These are phyloP conservation scores for Candida verbasci DNA, from an alignment of 805 yeast genomes.

Conservation along the genomic window DNA sequence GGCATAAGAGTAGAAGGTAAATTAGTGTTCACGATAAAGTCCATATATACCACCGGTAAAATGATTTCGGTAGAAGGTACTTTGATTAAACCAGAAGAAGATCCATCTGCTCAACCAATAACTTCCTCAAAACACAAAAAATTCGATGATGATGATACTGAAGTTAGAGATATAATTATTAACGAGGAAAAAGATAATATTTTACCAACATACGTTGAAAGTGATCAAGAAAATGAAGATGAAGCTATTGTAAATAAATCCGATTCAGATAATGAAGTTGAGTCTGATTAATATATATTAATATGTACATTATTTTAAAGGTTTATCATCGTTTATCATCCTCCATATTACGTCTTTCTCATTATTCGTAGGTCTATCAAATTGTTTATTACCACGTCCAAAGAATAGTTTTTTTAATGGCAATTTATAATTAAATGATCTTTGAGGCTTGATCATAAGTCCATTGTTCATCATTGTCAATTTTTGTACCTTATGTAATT, in stretches of 20 bases:
- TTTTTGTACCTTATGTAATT: conserved; percentile 57
- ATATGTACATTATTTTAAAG: conserved; percentile 8
- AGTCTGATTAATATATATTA: conserved; percentile 9
- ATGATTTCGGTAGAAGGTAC: conserved; percentile 90
- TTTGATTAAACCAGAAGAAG: conserved; percentile 55
- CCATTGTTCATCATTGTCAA: conserved; percentile 51
- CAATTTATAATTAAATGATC: background rate
- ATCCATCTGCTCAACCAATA: conserved; percentile 53
- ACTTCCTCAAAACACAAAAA: conserved; percentile 35
- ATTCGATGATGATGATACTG: conserved; percentile 40
- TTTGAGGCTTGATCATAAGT: conserved; percentile 1
- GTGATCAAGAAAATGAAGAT: conserved; percentile 17
- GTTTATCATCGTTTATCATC: conserved; percentile 33
- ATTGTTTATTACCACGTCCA: conserved; percentile 18
- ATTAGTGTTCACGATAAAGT: conserved; percentile 67
- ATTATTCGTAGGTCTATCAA: conserved; percentile 28
- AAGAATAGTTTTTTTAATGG: conserved; percentile 16
- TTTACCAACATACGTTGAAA: conserved; percentile 9
- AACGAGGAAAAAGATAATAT: conserved; percentile 9
- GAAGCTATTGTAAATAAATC: conserved; percentile 18
- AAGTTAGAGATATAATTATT: too few species aligned
- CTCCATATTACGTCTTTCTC: conserved; percentile 41
- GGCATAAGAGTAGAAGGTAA: conserved; percentile 80
- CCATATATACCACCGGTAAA: conserved; percentile 72
- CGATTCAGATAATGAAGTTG: conserved; percentile 18